Evolutionary conservation across 495 filamentous ascomycete genomes (phyloP).

Genomic region (Daldinia bambusicola): DNA sequence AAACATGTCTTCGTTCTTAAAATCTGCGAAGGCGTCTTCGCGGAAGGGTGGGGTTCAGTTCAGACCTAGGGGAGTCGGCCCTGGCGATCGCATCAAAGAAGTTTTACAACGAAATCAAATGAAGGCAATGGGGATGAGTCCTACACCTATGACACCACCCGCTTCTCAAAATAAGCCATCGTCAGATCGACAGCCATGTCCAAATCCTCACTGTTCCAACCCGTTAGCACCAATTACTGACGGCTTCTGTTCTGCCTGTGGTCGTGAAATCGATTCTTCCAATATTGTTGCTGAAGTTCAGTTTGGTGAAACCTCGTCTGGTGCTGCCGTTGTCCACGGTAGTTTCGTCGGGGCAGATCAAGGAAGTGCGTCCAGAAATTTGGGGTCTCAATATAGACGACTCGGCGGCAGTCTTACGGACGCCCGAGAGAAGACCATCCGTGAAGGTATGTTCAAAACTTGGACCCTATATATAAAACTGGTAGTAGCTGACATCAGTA

Average conservation of each 20-base stretch:
- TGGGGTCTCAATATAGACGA: constrained; percentile 61
- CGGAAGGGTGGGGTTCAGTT: constrained; percentile 37
- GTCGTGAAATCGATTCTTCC: constrained; percentile 79
- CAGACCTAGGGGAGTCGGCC: constrained; percentile 37
- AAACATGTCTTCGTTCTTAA: constrained; percentile 46
- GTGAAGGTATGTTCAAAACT: constrained; percentile 61
- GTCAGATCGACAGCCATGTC: constrained; percentile 41
- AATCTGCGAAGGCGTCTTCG: constrained; percentile 36
- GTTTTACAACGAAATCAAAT: constrained; percentile 44
- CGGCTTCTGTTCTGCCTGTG: constrained; percentile 82
- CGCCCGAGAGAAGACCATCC: constrained; percentile 75
- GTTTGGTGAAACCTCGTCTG: constrained; percentile 84
- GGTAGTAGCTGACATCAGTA: constrained; percentile 15
- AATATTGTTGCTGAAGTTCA: constrained; percentile 91
- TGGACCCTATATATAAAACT: not conserved
- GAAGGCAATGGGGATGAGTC: constrained; percentile 42
- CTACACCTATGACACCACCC: constrained; percentile 28
- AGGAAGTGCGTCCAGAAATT: constrained; percentile 56
- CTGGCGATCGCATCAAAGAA: constrained; percentile 45
- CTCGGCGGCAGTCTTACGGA: constrained; percentile 55
- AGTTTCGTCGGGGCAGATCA: constrained; percentile 86
- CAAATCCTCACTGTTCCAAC: constrained; percentile 47
- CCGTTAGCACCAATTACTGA: constrained; percentile 54
- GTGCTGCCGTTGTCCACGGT: constrained; percentile 92
- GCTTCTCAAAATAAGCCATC: constrained; percentile 21